Conservation (phyloP, 495 filamentous ascomycete genomes). For the Penicillium samsonianum region DNA sequence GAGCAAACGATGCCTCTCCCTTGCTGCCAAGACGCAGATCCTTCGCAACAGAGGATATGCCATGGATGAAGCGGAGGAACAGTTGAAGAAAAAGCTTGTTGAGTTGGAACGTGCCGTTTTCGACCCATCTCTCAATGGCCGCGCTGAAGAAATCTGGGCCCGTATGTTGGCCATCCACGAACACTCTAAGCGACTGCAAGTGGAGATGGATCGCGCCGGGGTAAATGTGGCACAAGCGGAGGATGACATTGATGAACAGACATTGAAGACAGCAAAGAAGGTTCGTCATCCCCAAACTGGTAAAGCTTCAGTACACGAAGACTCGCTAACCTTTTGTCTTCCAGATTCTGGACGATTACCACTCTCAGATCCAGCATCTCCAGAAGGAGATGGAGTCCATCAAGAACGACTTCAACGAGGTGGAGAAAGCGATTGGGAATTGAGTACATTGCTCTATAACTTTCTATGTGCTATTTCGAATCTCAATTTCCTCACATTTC, state of each 20-base stretch:
- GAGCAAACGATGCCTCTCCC: conserved; percentile 74
- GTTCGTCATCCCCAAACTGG: conserved; percentile 46
- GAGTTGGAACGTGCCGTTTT: conserved; percentile 71
- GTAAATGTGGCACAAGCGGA: conserved; percentile 48
- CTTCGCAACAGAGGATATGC: conserved; percentile 90
- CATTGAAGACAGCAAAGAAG: conserved; percentile 80
- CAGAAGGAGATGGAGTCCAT: conserved; percentile 78
- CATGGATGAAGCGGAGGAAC: conserved; percentile 87
- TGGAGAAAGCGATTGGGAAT: conserved; percentile 55
- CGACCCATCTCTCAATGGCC: conserved; percentile 80
- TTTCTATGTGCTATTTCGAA: conserved; percentile 8
- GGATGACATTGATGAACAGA: conserved; percentile 71
- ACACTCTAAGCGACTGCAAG: conserved; percentile 73
- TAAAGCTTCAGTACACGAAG: neutral
- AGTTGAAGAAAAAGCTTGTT: conserved; percentile 79
- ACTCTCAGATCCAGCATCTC: conserved; percentile 81
- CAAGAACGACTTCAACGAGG: conserved; percentile 75
- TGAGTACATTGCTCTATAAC: conserved; percentile 5
- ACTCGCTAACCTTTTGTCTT: conserved; percentile 18
- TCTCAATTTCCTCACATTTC: conserved; percentile 18
- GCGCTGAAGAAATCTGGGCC: conserved; percentile 96
- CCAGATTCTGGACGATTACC: conserved; percentile 88
- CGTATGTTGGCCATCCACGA: conserved; percentile 83
- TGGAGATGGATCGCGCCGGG: conserved; percentile 71
- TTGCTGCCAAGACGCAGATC: conserved; percentile 91